Percentiles rank a stretch among this genome's conserved stretches.
These are phyloP conservation scores for Colletotrichum sp. DNA, from an alignment of 2,329 filamentous ascomycete genomes.

Conservation along the genomic window DNA sequence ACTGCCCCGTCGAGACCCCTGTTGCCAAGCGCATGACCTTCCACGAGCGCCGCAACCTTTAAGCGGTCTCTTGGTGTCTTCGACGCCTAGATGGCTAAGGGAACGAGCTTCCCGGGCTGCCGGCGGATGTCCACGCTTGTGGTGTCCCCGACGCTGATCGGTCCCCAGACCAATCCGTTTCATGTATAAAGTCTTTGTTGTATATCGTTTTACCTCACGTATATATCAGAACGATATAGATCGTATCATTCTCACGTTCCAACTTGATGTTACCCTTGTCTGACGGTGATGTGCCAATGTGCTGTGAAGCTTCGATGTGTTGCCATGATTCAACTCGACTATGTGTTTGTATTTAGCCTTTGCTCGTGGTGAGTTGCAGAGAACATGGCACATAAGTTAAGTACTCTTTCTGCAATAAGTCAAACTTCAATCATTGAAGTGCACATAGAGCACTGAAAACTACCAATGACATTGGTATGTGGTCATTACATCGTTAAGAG, in stretches of 20 bases:
- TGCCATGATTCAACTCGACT: background rate
- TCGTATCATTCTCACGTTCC: conserved; percentile 6
- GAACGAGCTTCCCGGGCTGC: background rate
- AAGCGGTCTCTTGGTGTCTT: background rate
- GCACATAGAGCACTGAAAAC: background rate
- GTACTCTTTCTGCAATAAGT: background rate
- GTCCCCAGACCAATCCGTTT: background rate
- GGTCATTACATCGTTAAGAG: background rate
- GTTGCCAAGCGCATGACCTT: conserved; percentile 19
- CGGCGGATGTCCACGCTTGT: conserved; percentile 2
- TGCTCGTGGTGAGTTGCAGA: too few species aligned
- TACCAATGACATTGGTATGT: background rate
- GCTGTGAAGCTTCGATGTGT: background rate
- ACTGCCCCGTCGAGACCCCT: conserved; percentile 16
- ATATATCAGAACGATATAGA: conserved; percentile 18
- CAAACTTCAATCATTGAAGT: fast-evolving
- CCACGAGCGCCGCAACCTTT: conserved; percentile 20
- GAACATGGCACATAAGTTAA: background rate
- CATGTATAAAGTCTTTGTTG: conserved; percentile 18
- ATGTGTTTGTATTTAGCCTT: fast-evolving
- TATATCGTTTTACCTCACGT: conserved; percentile 14
- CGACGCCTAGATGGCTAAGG: background rate
- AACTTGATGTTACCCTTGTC: too few species aligned
- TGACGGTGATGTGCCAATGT: background rate
- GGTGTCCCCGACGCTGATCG: background rate